phyloP scores from a whole-genome alignment of 2,329 filamentous ascomycete genomes.

The Sclerotiophoma versabilis region DNA sequence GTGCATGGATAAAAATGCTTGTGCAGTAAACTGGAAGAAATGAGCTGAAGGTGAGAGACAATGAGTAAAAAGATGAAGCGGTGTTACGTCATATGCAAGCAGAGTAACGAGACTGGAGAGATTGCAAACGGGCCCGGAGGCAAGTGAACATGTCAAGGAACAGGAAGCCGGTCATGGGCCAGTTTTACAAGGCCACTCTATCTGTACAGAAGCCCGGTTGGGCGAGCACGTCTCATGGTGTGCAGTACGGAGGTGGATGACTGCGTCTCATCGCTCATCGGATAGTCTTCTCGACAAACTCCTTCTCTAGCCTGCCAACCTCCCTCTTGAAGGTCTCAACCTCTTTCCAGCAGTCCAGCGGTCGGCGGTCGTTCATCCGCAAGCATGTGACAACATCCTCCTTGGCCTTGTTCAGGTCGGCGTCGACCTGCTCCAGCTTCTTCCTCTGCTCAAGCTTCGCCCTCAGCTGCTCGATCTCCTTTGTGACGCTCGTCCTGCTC shows the following conservation, averaged over 20 bases:
- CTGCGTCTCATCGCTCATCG: constrained; percentile 36
- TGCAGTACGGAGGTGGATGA: background rate
- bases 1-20: background rate
- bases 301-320: constrained; percentile 83
- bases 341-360: constrained; percentile 93
- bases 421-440: constrained; percentile 69
- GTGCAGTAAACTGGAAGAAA: no score
- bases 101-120: background rate
- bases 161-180: constrained; percentile 7
- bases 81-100: background rate
- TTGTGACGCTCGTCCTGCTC: constrained; percentile 60
- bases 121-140: background rate
- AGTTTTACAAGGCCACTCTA: constrained; percentile 13
- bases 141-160: background rate
- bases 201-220: constrained; percentile 8
- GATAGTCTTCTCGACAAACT: constrained; percentile 85
- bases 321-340: constrained; percentile 89
- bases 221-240: background rate
- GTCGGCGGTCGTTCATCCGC: constrained; percentile 81
- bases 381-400: constrained; percentile 80
- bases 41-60: background rate
- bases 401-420: constrained; percentile 76
- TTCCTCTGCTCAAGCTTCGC: constrained; percentile 61
- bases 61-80: background rate
- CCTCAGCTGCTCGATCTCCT: constrained; percentile 64